phyloP scores from a whole-genome alignment of 2,329 filamentous ascomycete species.

The Cordyceps militaris region DNA sequence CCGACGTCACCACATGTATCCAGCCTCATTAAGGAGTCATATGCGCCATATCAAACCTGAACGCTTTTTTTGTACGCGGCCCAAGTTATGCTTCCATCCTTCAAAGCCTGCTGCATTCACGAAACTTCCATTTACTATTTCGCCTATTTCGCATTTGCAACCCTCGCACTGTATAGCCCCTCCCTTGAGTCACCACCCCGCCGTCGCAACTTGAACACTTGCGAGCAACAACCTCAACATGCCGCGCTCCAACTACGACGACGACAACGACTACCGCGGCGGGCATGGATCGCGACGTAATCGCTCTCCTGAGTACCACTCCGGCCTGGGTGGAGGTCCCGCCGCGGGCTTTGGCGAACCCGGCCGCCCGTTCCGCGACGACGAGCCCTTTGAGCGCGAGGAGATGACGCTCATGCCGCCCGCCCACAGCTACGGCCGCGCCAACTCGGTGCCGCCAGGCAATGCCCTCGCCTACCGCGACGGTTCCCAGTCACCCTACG shows the following conservation, averaged over 20 bases:
- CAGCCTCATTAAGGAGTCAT: background rate
- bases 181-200: background rate
- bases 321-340: constrained; percentile 21
- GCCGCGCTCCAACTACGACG: constrained; percentile 17
- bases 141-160: background rate
- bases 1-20: background rate
- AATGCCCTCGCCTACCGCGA: constrained; percentile 21
- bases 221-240: background rate
- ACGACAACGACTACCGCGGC: constrained; percentile 10
- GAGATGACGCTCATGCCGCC: constrained; percentile 23
- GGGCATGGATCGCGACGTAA: constrained; percentile 13
- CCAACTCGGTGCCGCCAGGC: constrained; percentile 28
- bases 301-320: constrained; percentile 26
- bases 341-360: constrained; percentile 11
- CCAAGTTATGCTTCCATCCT: too few relatives aligned
- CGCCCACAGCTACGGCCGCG: constrained; percentile 20
- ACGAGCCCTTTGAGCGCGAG: constrained; percentile 23
- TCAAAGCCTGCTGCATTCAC: too few relatives aligned
- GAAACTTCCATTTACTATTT: too few relatives aligned
- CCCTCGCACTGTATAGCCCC: background rate
- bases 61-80: background rate
- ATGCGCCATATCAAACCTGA: background rate
- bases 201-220: background rate
- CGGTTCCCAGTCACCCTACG: constrained; percentile 18
- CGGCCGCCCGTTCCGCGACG: constrained; percentile 17